Evolutionary conservation across 352 stramenopile genomes (phyloP), one percentile per base, ranked within the genome.

Genomic region (Phytophthora boehmeriae): DNA sequence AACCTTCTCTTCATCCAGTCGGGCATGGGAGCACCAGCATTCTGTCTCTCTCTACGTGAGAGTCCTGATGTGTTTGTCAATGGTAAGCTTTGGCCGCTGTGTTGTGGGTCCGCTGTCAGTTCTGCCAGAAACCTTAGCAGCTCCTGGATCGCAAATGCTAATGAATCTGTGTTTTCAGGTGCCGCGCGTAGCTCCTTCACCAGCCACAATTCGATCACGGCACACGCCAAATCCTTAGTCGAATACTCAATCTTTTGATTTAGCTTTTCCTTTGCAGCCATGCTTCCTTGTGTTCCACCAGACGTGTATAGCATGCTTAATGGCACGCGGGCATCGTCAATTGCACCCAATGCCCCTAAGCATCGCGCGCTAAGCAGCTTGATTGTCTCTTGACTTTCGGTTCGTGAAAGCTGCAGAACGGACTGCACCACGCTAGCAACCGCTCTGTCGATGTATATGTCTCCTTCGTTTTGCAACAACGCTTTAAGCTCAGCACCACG

Each of bases 1-100:
- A 96, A 95, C 54, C 83, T 52, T 39, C 86, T 75, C 61, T 90
- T 92, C 71, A 96, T 90, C 84, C 87, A 93, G 27, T 94, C 87
- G 1, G 85, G 85, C 80, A 96, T 93, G 14, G 50, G 28, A 8
- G 48, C 43, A 19, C 43, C 68, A 1, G 35, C 10, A 42, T 53
- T 17, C 28, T 63, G 44, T 57, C 54, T 59, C 19, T 54, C 17
- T 36, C 66, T 74, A 22, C 61, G 53, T 17, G 64, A 65, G 16
- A 48, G 48, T 41, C 59, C 51, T 47, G 55, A 32, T 35, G 32
- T 47, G 8, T 35, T 68, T 11, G 55, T 66, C 25, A 62, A 61
- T 34, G 55, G 47, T 46, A 78, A 64, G 35, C 71, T 83, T 66
- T 88, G 80, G 0, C 84, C 85, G 50, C 80, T 83, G 20, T 93